Base-by-base conservation (phyloP, 768 basidiomycete species). In the Trametes cubensis region DNA sequence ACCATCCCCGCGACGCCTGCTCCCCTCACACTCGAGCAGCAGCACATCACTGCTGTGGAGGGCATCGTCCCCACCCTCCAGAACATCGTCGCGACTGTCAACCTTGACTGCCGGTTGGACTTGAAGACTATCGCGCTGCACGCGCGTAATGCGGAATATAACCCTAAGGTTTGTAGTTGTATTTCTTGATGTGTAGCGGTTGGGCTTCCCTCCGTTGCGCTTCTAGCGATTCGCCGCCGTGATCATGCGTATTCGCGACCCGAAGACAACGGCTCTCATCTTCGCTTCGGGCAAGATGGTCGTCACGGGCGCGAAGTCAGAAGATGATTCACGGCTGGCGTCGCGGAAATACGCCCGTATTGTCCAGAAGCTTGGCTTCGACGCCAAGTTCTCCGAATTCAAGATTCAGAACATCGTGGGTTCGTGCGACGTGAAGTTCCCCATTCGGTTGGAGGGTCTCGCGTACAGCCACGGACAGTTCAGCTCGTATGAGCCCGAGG, bases 271-370 rank as follows among this genome's bases (percentile, higher is more conserved):
- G 54, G 97, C 96, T 23, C 87, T 99, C 69, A 98, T 99, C 77
- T 99, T 99, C 76, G 97, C 97, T 38, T 96, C 94, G 60, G 97
- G 97, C 73, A 99, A 98, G 85, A 98, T 99, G 93, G 97, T 99
- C 75, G 96, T 98, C 61, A 98, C 97, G 42, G 97, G 97, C 73
- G 97, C 97, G 50, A 99, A 98, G 83, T 94, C 92, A 34, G 96
- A 98, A 77, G 96, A 98, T 75, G 95, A 99, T 72, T 95, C 94
- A 69, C 86, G 95, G 53, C 80, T 98, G 64, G 96, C 97, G 54
- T 96, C 95, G 69, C 89, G 96, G 74, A 99, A 99, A 78, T 98
- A 98, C 77, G 97, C 97, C 48, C 89, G 97, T 55, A 99, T 99
- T 72, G 95, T 99, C 42, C 97, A 98, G 81, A 98, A 99, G 77